Evolutionary conservation across 768 basidiomycete species (phyloP).

Genomic region (Amanita exitialis): DNA sequence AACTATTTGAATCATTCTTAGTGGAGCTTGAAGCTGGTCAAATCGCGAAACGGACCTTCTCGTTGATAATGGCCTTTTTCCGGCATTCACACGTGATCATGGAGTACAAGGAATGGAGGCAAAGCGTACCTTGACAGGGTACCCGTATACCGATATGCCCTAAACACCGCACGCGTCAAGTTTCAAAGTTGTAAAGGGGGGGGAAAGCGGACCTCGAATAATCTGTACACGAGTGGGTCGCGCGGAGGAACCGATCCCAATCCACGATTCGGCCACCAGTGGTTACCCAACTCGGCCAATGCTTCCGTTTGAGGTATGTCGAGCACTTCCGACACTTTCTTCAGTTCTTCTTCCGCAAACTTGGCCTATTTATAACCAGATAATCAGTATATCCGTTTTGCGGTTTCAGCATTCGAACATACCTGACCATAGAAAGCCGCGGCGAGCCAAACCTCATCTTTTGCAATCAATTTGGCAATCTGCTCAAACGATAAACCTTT

Average conservation of each 20-base stretch:
- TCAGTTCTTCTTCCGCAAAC: constrained; percentile 48
- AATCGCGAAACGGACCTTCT: constrained; percentile 37
- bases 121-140: constrained; percentile 58
- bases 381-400: not conserved
- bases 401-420: constrained; percentile 4
- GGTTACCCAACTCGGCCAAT: constrained; percentile 38
- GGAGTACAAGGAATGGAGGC: not conserved
- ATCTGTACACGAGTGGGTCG: constrained; percentile 72
- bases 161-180: constrained; percentile 13
- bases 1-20: constrained; percentile 33
- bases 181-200: not conserved
- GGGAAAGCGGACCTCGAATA: constrained; percentile 56
- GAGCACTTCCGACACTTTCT: constrained; percentile 38
- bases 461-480: constrained; percentile 54
- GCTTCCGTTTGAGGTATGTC: constrained; percentile 31
- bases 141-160: constrained; percentile 70
- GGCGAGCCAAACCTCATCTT: constrained; percentile 77
- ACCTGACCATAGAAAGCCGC: constrained; percentile 79
- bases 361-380: constrained; percentile 44
- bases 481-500: constrained; percentile 60
- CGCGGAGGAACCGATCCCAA: constrained; percentile 63
- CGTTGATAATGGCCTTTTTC: constrained; percentile 61
- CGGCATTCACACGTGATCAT: not conserved
- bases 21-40: not conserved
- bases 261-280: constrained; percentile 72